Evolutionary conservation across 352 stramenopile species (phyloP), one percentile per base, ranked within the genome.

Genomic region (Globisporangium spiculum): DNA sequence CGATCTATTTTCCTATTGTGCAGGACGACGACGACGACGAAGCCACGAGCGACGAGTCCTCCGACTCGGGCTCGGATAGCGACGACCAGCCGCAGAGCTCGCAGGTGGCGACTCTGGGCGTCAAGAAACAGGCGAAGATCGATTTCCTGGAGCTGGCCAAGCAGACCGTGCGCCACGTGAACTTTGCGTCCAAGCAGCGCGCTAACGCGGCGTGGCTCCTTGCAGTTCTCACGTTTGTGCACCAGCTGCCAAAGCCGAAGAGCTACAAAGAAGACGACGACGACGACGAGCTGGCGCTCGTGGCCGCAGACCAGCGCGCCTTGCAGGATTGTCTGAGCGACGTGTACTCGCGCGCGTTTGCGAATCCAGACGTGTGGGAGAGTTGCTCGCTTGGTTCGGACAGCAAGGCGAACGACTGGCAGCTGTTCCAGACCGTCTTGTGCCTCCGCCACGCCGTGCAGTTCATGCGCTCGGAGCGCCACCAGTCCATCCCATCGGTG

Each of bases 401-500:
- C 63, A 60, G 46, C 61, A 59, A 61, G 14, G 58, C 71, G 8
- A 63, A 41, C 36, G 74, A 71, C 54, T 62, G 73, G 55, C 34
- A 62, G 63, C 59, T 77, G 22, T 58, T 84, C 44, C 46, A 70
- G 34, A 63, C 67, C 26, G 24, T 84, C 20, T 65, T 84, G 44
- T 91, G 83, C 46, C 62, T 89, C n/a, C 81, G 83, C 34, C 67
- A 80, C 53, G 83, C 83, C 10, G 71, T 72, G 36, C 66, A 85
- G 32, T 91, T 91, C 63, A 83, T 88, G 79, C 81, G 81, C 59
- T 68, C 76, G 27, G 73, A 88, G 67, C 73, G 65, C 7, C 80
- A 79, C 56, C 79, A 74, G 34, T 65, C 60, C 20, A 65, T 88
- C 8, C 69, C 81, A 10, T 68, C 71, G 4, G 71, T 90, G 44